Evolutionary conservation across 768 basidiomycete species (phyloP).

Genomic region (Kwoniella dendrophila): DNA sequence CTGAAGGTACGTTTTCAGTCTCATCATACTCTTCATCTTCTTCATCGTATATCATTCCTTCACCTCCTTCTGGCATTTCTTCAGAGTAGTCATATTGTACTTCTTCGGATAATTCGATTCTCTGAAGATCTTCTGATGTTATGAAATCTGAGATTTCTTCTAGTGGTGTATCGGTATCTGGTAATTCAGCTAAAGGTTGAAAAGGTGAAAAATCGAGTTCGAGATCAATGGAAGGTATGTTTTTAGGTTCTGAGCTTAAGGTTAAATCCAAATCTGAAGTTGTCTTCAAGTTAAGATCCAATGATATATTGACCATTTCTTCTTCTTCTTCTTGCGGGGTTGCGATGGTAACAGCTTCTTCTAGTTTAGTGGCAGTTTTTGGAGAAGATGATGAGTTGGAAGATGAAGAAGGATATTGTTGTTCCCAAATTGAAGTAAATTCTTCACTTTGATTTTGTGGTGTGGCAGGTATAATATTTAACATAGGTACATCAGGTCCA

Average conservation of each 20-base stretch:
- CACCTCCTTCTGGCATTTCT: neutral
- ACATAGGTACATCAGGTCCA: constrained; percentile 39
- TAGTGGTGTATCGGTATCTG: constrained; percentile 20
- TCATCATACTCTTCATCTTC: constrained; percentile 9
- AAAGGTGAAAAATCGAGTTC: constrained; percentile 52
- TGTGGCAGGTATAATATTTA: constrained; percentile 52
- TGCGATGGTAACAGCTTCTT: constrained; percentile 24
- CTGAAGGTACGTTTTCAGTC: constrained; percentile 19
- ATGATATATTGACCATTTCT: constrained; percentile 32
- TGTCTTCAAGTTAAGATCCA: constrained; percentile 18
- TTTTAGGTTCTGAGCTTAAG: neutral
- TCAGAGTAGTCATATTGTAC: neutral
- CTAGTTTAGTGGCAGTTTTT: constrained; percentile 9
- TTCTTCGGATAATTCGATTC: neutral
- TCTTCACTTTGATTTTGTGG: constrained; percentile 42
- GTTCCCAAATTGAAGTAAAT: constrained; percentile 22
- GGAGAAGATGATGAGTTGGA: no score
- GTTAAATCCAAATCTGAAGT: neutral
- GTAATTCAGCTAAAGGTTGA: constrained; percentile 26
- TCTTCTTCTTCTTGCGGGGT: constrained; percentile 3
- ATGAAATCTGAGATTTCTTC: constrained; percentile 14
- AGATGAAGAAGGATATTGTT: constrained; percentile 1
- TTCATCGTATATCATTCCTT: neutral
- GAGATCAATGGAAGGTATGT: constrained; percentile 39
- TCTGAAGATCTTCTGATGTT: neutral